Conservation (phyloP, 306 rosid genomes). For the Coriaria nepalensis region DNA sequence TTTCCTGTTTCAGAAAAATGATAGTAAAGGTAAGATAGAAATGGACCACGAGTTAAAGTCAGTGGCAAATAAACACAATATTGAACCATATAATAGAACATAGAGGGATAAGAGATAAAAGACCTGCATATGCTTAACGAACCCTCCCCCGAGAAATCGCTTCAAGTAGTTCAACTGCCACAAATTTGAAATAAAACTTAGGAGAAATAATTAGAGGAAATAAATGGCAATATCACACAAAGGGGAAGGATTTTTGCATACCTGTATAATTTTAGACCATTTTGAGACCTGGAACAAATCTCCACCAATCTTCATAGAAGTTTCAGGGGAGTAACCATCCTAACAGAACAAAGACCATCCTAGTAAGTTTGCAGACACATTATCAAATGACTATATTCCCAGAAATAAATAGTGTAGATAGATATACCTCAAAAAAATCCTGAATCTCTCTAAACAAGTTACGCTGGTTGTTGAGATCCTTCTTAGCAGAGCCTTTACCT, state of each 20-base stretch:
- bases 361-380: conserved; percentile 3
- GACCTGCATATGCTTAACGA: conserved; percentile 92
- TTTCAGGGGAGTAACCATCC: conserved; percentile 69
- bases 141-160: conserved; percentile 88
- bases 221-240: neutral
- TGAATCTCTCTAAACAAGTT: conserved; percentile 64
- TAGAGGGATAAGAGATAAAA: conserved; percentile 9
- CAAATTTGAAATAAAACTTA: conserved; percentile 2
- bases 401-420: neutral
- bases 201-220: neutral
- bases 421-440: conserved; percentile 66
- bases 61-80: neutral
- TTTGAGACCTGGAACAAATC: conserved; percentile 65
- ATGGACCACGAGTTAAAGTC: neutral
- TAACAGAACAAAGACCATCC: conserved; percentile 21
- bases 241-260: conserved; percentile 11
- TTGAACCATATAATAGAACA: no score
- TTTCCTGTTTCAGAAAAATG: conserved; percentile 40
- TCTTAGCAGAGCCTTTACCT: conserved; percentile 79
- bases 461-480: conserved; percentile 78
- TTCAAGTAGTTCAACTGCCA: conserved; percentile 70
- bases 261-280: conserved; percentile 81
- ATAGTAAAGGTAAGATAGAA: neutral
- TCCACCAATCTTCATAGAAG: conserved; percentile 57
- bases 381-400: neutral